A percentile compares a stretch with the other conserved stretches of the same genome.
Evolutionary conservation across 257 asterid genomes (phyloP).

Genomic region (Gentiana macrophylla): DNA sequence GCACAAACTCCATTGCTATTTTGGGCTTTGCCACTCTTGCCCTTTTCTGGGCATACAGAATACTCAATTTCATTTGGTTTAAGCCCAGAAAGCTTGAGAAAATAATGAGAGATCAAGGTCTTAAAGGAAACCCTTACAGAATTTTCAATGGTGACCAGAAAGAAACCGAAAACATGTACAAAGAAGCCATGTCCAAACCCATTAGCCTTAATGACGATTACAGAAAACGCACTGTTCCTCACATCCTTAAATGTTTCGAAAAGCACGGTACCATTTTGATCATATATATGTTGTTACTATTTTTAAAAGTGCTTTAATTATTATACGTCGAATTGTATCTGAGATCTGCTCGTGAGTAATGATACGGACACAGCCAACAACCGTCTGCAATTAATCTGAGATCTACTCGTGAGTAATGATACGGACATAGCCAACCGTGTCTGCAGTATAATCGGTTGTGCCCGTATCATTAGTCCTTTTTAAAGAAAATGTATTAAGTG

Average conservation of each 20-base stretch:
- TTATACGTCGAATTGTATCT: too few relatives aligned
- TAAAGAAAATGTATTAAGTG: too few relatives aligned
- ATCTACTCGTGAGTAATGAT: too few relatives aligned
- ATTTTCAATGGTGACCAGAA: constrained; percentile 4
- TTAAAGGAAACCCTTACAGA: constrained; percentile 10
- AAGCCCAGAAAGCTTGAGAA: constrained; percentile 8
- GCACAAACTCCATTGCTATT: background rate
- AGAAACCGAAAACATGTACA: background rate
- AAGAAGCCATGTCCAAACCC: constrained; percentile 9
- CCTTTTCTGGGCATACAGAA: constrained; percentile 2
- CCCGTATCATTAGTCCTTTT: too few relatives aligned
- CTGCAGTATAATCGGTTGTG: too few relatives aligned
- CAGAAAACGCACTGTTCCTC: constrained; percentile 8
- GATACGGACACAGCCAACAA: too few relatives aligned
- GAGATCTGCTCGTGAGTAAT: too few relatives aligned
- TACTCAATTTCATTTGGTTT: constrained; percentile 3
- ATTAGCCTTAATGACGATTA: constrained; percentile 4
- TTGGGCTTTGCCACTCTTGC: background rate
- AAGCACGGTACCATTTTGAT: background rate
- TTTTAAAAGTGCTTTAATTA: too few relatives aligned
- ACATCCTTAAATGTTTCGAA: constrained; percentile 3
- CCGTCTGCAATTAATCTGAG: too few relatives aligned
- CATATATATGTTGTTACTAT: too few relatives aligned
- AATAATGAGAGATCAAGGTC: constrained; percentile 5
- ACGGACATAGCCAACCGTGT: too few relatives aligned